These are phyloP conservation scores for Wickerhamomyces silvicola DNA, from an alignment of 805 yeast species.

Conservation along the genomic window DNA sequence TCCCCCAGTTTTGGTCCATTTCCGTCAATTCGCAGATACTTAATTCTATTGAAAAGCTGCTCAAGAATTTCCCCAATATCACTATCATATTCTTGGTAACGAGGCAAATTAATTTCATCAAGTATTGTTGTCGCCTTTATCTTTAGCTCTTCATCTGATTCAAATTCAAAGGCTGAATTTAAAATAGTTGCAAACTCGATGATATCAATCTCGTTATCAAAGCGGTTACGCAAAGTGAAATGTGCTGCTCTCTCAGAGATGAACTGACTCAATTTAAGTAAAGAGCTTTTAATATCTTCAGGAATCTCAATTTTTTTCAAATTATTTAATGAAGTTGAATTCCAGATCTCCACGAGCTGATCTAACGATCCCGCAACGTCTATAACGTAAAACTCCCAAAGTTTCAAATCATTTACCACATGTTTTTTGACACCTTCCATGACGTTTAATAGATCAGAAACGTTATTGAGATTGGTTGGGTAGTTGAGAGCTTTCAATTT, in stretches of 20 bases:
- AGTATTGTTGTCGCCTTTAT: slow-evolving; percentile 45
- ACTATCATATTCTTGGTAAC: slow-evolving; percentile 68
- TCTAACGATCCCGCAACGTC: slow-evolving; percentile 41
- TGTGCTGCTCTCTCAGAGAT: slow-evolving; percentile 35
- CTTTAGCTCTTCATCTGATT: slow-evolving; percentile 23
- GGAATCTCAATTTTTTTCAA: slow-evolving; percentile 38
- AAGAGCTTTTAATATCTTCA: slow-evolving; percentile 30
- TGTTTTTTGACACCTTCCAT: slow-evolving; percentile 64
- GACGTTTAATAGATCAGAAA: slow-evolving; percentile 50
- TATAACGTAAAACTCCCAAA: slow-evolving; percentile 88
- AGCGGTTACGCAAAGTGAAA: slow-evolving; percentile 39
- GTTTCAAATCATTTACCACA: slow-evolving; percentile 56
- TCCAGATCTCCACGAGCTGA: slow-evolving; percentile 34
- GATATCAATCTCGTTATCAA: slow-evolving; percentile 47
- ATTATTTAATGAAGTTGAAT: slow-evolving; percentile 5
- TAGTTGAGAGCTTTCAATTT: slow-evolving; percentile 50
- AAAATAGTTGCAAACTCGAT: slow-evolving; percentile 48
- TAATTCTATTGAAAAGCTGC: slow-evolving; percentile 71
- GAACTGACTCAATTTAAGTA: slow-evolving; percentile 41
- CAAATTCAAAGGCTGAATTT: slow-evolving; percentile 25
- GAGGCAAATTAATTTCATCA: slow-evolving; percentile 70
- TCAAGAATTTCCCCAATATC: slow-evolving; percentile 60
- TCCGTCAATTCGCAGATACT: slow-evolving; percentile 67
- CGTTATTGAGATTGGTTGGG: slow-evolving; percentile 47
- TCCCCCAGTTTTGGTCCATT: slow-evolving; percentile 80